Percentiles rank a stretch among this genome's conserved stretches.
Evolutionary conservation across 2,329 filamentous ascomycete species (phyloP).

Genomic region (Elsinoe fawcettii): DNA sequence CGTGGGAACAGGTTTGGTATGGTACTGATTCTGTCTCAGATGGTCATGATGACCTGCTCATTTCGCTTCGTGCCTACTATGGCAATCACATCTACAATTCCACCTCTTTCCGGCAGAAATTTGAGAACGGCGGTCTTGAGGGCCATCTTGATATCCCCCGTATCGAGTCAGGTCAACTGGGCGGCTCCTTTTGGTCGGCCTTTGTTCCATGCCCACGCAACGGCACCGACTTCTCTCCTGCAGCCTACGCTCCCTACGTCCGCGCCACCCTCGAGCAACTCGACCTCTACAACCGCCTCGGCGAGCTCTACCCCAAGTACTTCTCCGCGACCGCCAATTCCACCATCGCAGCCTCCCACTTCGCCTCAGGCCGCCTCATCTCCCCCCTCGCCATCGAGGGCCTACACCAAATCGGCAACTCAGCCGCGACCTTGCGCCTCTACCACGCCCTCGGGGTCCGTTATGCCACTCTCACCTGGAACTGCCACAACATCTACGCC

Average conservation of each 20-base stretch:
- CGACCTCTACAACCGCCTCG: conserved; percentile 61
- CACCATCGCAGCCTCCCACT: conserved; percentile 52
- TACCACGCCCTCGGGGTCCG: conserved; percentile 74
- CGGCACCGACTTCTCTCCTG: conserved; percentile 64
- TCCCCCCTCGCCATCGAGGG: conserved; percentile 78
- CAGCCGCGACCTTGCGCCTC: conserved; percentile 62
- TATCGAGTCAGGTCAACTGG: conserved; percentile 61
- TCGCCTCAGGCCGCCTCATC: conserved; percentile 49
- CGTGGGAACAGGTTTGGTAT: too few species aligned
- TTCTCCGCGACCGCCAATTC: conserved; percentile 60
- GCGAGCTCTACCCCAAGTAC: conserved; percentile 55
- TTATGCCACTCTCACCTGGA: conserved; percentile 85
- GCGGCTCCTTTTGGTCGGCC: conserved; percentile 91
- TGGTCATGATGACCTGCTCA: conserved; percentile 82
- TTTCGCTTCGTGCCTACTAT: conserved; percentile 58
- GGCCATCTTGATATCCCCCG: conserved; percentile 74
- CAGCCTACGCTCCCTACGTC: conserved; percentile 60
- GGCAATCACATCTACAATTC: conserved; percentile 66
- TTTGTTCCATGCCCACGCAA: conserved; percentile 69
- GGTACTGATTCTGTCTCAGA: conserved; percentile 49
- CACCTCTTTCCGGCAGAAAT: conserved; percentile 61
- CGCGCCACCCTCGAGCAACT: conserved; percentile 65
- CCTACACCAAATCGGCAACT: conserved; percentile 89
- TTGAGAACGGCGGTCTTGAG: conserved; percentile 60
- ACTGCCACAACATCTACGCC: conserved; percentile 84